Evolutionary conservation across 2,329 filamentous ascomycete species (phyloP).

Genomic region (Arthrobotrys pseudoclavata): DNA sequence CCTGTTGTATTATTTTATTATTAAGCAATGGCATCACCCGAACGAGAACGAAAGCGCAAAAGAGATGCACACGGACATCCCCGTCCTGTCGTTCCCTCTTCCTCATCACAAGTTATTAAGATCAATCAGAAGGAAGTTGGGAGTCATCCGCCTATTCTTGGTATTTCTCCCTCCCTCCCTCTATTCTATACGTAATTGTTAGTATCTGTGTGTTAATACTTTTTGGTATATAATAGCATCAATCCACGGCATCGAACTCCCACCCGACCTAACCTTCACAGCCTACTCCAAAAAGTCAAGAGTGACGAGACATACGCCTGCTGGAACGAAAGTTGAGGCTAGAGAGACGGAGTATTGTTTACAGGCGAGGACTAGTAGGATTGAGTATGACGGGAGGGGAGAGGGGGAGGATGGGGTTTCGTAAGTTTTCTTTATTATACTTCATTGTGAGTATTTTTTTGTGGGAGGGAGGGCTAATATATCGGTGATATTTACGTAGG

Average conservation of each 20-base stretch:
- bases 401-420: conserved; percentile 67
- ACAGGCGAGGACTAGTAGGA: conserved; percentile 67
- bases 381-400: conserved; percentile 67
- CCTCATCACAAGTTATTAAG: conserved; percentile 35
- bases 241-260: conserved; percentile 49
- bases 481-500: conserved; percentile 66
- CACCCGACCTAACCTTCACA: conserved; percentile 36
- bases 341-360: conserved; percentile 65
- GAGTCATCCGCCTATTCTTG: conserved; percentile 49
- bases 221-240: conserved; percentile 19
- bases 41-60: conserved; percentile 56
- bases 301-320: conserved; percentile 29
- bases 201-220: background rate
- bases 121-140: conserved; percentile 20
- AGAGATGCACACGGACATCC: conserved; percentile 51
- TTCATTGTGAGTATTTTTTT: conserved; percentile 62
- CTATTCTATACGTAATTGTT: too few species aligned
- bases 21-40: conserved; percentile 46
- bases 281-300: conserved; percentile 44
- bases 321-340: conserved; percentile 4
- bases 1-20: background rate
- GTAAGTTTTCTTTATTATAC: conserved; percentile 71
- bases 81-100: conserved; percentile 22
- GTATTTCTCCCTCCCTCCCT: background rate
- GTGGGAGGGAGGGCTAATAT: conserved; percentile 63